These are phyloP conservation scores for Botrytis tulipae DNA, from an alignment of 2,329 filamentous ascomycete genomes.

Conservation along the genomic window DNA sequence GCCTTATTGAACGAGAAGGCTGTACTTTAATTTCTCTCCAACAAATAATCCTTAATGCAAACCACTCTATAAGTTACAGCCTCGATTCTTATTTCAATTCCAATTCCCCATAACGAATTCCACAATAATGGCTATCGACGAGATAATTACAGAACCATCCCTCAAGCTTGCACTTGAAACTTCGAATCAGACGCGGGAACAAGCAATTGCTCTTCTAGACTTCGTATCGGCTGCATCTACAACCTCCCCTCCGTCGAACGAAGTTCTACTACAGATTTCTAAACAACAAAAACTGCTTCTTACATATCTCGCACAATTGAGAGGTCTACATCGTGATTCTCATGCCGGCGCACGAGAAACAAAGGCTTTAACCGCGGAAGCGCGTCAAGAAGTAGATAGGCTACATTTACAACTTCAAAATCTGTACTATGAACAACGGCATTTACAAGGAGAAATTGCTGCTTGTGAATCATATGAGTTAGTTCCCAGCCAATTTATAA, in stretches of 20 bases:
- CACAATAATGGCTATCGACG: slow-evolving; percentile 50
- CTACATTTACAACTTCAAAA: slow-evolving; percentile 93
- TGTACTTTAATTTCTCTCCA: slow-evolving; percentile 1
- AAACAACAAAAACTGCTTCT: slow-evolving; percentile 78
- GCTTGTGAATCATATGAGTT: slow-evolving; percentile 92
- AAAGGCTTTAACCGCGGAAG: slow-evolving; percentile 81
- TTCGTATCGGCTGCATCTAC: slow-evolving; percentile 56
- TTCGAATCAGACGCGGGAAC: slow-evolving; percentile 69
- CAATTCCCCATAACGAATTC: not conserved
- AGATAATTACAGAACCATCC: slow-evolving; percentile 61
- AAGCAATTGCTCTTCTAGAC: slow-evolving; percentile 66
- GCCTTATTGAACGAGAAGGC: slow-evolving; percentile 11
- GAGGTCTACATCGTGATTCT: slow-evolving; percentile 78
- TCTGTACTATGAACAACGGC: slow-evolving; percentile 91
- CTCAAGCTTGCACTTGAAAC: slow-evolving; percentile 68
- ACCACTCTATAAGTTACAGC: not conserved
- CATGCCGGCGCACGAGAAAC: slow-evolving; percentile 80
- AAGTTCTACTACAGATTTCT: slow-evolving; percentile 58
- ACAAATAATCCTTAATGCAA: slow-evolving; percentile 1
- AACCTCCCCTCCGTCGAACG: slow-evolving; percentile 46
- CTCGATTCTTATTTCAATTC: not conserved
- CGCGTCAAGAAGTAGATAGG: slow-evolving; percentile 84
- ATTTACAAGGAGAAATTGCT: slow-evolving; percentile 83
- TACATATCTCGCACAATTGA: slow-evolving; percentile 75
- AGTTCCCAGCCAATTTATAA: slow-evolving; percentile 40